Evolutionary conservation across 192 early-diverging fungal genomes (phyloP).

Genomic region (Coemansia sp.): DNA sequence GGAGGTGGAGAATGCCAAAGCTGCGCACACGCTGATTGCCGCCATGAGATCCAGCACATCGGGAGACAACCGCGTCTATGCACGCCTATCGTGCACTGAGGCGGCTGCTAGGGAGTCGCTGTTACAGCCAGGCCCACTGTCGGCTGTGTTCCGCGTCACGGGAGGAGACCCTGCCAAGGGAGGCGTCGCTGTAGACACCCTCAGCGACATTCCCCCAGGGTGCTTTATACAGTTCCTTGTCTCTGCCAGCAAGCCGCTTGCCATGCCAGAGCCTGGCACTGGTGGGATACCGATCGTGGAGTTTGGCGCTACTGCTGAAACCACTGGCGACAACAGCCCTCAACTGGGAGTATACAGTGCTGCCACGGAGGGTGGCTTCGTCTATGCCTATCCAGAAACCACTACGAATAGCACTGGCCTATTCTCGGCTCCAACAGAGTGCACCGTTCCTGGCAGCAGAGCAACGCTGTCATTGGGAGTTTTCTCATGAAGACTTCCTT

Average conservation of each 20-base stretch:
- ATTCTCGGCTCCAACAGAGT: slow-evolving; percentile 34
- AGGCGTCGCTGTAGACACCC: slow-evolving; percentile 39
- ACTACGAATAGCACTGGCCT: not conserved
- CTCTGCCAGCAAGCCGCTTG: not conserved
- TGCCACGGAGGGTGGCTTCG: slow-evolving; percentile 39
- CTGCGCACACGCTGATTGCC: slow-evolving; percentile 25
- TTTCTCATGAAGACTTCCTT: too few relatives aligned
- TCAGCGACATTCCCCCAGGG: slow-evolving; percentile 27
- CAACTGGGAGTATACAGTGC: slow-evolving; percentile 11
- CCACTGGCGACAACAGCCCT: not conserved
- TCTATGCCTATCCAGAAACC: slow-evolving; percentile 15
- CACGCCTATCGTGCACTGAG: slow-evolving; percentile 7
- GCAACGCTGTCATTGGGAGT: not conserved
- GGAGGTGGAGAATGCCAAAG: slow-evolving; percentile 35
- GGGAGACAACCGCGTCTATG: slow-evolving; percentile 24
- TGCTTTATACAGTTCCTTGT: slow-evolving; percentile 41
- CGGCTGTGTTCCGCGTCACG: slow-evolving; percentile 36
- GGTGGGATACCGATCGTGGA: not conserved
- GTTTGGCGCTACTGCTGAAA: slow-evolving; percentile 6
- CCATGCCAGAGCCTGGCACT: not conserved
- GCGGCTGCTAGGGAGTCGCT: not conserved
- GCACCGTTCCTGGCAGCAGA: slow-evolving; percentile 32
- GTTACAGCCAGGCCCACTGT: not conserved
- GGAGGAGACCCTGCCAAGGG: slow-evolving; percentile 50
- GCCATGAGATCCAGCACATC: slow-evolving; percentile 2